Percentiles rank a stretch among this genome's conserved stretches.
Evolutionary conservation across 164 flowering plant species (phyloP).

Genomic region (Umbellularia californica): DNA sequence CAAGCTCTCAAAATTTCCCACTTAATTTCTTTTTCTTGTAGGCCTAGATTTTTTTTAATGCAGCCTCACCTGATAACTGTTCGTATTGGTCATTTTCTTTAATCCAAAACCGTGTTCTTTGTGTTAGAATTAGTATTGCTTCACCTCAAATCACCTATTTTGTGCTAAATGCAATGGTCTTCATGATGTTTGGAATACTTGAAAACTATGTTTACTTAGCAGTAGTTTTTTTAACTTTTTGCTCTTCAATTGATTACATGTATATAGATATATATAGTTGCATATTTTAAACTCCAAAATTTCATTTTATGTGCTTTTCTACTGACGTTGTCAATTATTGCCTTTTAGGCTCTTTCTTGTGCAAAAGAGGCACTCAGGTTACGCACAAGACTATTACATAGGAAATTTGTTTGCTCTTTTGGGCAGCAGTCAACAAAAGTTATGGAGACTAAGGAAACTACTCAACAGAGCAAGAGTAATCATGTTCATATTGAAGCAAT

Average conservation of each 20-base stretch:
- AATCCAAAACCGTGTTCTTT: too few relatives aligned
- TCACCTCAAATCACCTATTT: too few relatives aligned
- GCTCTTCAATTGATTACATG: not conserved
- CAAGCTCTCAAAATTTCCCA: too few relatives aligned
- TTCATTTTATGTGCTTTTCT: not conserved
- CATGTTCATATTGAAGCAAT: constrained; percentile 31
- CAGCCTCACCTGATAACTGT: too few relatives aligned
- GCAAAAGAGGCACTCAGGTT: constrained; percentile 71
- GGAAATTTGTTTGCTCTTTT: constrained; percentile 44
- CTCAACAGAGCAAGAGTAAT: constrained; percentile 17
- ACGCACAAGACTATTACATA: constrained; percentile 58
- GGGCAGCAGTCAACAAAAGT: constrained; percentile 31
- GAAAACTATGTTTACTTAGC: not conserved
- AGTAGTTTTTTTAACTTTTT: not conserved
- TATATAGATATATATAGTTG: too few relatives aligned
- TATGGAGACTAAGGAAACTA: constrained; percentile 22
- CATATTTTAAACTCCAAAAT: too few relatives aligned
- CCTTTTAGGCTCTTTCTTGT: constrained; percentile 65
- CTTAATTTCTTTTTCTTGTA: too few relatives aligned
- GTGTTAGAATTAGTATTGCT: too few relatives aligned
- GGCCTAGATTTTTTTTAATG: too few relatives aligned
- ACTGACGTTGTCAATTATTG: not conserved
- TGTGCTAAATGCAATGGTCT: not conserved
- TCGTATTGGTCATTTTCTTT: too few relatives aligned
- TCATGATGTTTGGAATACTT: not conserved